Evolutionary conservation across 2,329 filamentous ascomycete species (phyloP).

Genomic region (Xylariaceae sp.): DNA sequence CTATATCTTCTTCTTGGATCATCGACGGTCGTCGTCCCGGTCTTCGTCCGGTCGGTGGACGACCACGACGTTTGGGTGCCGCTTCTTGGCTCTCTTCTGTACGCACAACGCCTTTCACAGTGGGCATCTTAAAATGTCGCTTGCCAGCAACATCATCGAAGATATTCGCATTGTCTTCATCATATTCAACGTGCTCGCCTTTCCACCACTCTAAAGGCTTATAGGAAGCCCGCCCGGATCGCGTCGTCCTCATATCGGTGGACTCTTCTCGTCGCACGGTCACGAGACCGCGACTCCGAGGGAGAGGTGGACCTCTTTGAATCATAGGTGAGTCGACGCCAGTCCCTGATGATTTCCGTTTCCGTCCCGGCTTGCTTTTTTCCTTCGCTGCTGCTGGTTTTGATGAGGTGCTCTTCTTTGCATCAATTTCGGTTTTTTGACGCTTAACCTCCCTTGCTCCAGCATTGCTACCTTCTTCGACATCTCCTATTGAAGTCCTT

Average conservation of each 20-base stretch:
- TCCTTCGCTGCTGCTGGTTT: constrained; percentile 34
- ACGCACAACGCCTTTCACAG: constrained; percentile 78
- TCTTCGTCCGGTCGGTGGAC: constrained; percentile 28
- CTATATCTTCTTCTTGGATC: constrained; percentile 57
- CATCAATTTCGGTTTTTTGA: constrained; percentile 31
- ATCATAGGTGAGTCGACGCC: constrained; percentile 54
- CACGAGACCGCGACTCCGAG: constrained; percentile 60
- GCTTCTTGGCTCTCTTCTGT: constrained; percentile 63
- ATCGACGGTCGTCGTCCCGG: constrained; percentile 16
- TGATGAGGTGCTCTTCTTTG: constrained; percentile 29
- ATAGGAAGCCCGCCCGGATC: constrained; percentile 79
- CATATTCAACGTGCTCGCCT: constrained; percentile 78
- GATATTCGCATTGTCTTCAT: constrained; percentile 60
- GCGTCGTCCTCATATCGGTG: constrained; percentile 63
- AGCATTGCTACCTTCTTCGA: constrained; percentile 28
- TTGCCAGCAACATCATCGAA: constrained; percentile 47
- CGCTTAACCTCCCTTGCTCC: constrained; percentile 36
- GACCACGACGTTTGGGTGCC: constrained; percentile 34
- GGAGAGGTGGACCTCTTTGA: constrained; percentile 61
- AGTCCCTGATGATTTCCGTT: constrained; percentile 48
- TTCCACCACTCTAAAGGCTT: constrained; percentile 85
- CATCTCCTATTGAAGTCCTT: constrained; percentile 26
- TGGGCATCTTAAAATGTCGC: constrained; percentile 65
- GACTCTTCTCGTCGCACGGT: constrained; percentile 56
- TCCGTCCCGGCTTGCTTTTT: constrained; percentile 42